These are phyloP conservation scores for Rhodocollybia butyracea DNA, from an alignment of 768 basidiomycete genomes.

Conservation along the genomic window DNA sequence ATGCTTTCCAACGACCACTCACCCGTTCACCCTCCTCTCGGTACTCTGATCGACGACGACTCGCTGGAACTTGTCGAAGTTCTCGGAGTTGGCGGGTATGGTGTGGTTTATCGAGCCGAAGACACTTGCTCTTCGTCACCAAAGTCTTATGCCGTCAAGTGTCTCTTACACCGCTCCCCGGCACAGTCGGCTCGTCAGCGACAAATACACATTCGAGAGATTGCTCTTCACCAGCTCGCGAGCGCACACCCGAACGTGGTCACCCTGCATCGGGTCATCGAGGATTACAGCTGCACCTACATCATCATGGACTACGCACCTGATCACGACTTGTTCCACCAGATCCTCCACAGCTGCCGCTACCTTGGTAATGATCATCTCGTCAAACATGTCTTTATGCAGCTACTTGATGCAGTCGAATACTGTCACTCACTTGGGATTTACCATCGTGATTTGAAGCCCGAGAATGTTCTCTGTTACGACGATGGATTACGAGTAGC, in stretches of 20 bases:
- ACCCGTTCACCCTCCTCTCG: constrained; percentile 51
- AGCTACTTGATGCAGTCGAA: constrained; percentile 90
- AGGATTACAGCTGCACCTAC: constrained; percentile 78
- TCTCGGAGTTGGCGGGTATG: constrained; percentile 92
- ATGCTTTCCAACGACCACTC: constrained; percentile 11
- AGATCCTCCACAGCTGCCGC: constrained; percentile 74
- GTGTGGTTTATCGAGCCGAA: constrained; percentile 89
- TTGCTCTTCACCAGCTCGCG: constrained; percentile 72
- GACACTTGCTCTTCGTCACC: constrained; percentile 49
- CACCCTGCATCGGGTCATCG: constrained; percentile 84
- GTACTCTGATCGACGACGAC: constrained; percentile 80
- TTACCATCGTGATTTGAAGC: constrained; percentile 96
- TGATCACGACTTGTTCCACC: constrained; percentile 89
- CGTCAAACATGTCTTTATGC: constrained; percentile 88
- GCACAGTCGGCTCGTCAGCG: constrained; percentile 53
- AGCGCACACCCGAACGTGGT: constrained; percentile 80
- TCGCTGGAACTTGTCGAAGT: constrained; percentile 81
- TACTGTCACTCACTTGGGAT: constrained; percentile 91
- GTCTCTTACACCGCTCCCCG: constrained; percentile 55
- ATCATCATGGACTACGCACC: constrained; percentile 93
- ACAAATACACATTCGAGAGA: constrained; percentile 85
- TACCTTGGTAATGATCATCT: constrained; percentile 83
- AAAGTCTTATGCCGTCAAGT: constrained; percentile 86
- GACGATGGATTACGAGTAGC: constrained; percentile 72
- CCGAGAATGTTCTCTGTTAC: constrained; percentile 92